Percentiles rank a stretch among this genome's conserved stretches.
These are phyloP conservation scores for Filosporella fistucella DNA, from an alignment of 495 filamentous ascomycete genomes.

Conservation along the genomic window DNA sequence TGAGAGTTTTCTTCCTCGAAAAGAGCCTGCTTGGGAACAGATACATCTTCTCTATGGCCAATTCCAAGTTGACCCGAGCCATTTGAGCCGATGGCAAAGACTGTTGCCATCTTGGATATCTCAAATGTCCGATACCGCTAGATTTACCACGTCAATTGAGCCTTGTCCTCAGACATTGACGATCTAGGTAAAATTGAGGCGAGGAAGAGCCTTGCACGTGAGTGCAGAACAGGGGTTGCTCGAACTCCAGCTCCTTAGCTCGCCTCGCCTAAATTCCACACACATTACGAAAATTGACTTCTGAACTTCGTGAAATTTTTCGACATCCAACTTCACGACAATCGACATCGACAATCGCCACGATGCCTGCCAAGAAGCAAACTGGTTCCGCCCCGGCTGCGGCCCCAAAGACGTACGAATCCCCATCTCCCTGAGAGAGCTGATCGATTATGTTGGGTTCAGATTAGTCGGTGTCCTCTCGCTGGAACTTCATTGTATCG, in stretches of 20 bases:
- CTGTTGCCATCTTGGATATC: conserved; percentile 30
- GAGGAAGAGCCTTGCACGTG: too few relatives aligned
- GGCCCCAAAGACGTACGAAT: conserved; percentile 61
- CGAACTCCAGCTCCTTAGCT: background rate
- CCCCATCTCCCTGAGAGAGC: conserved; percentile 38
- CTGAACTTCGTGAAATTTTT: conserved; percentile 1
- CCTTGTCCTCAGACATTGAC: too few relatives aligned
- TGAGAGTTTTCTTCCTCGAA: conserved; percentile 29
- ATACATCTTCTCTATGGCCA: conserved; percentile 68
- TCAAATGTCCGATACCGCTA: too few relatives aligned
- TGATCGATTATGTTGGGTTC: conserved; percentile 43
- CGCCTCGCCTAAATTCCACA: conserved; percentile 6
- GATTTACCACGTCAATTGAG: too few relatives aligned
- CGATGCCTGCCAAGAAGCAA: conserved; percentile 42
- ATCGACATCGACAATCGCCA: conserved; percentile 27
- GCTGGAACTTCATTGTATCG: conserved; percentile 55
- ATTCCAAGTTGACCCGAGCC: conserved; percentile 83
- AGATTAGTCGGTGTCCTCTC: conserved; percentile 72
- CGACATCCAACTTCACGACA: conserved; percentile 8
- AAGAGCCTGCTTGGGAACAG: conserved; percentile 56
- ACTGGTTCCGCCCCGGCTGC: conserved; percentile 30
- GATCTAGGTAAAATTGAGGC: too few relatives aligned
- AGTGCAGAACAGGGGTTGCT: background rate
- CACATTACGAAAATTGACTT: background rate
- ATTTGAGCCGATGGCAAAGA: conserved; percentile 91